Base-by-base conservation (phyloP, 164 flowering plant species). In the Santalum album region DNA sequence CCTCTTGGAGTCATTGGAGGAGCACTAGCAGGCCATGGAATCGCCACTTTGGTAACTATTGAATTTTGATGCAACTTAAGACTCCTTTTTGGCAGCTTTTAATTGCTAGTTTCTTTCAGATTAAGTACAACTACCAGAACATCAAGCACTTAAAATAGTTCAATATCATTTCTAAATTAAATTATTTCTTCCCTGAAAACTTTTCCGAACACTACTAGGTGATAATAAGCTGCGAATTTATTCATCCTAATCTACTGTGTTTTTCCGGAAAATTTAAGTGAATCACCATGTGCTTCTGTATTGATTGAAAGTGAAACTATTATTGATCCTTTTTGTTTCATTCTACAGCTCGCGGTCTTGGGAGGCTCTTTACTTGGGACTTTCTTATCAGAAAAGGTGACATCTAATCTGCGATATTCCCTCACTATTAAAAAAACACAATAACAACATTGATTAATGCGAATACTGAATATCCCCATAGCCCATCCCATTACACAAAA, bases 1-100 rank as follows among this genome's bases (percentile, higher is more conserved):
- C 96, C 99, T 50, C 84, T 89, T 58, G 99, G 99, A 71, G 96
- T 92, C 66, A 75, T 89, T 54, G 96, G 74, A 1, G 99, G 99
- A 62, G 86, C 99, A 61, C 65, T 89, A 42, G 99, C 90, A 55
- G 97, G 99, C 61, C 96, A 92, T 71, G 95, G 88, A 51, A 80
- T 64, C 25, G 99, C 99, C 58, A 89, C 99, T 55, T 58, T 92
- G 96, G 99, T 92, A 82, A 67, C 27, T 46, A 40, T 27, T 54
- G n/a, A 51, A 48, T 49, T 52, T 38, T 14, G 12, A 53, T 11
- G 39, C 1, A 56, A 16, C 20, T 16, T 46, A 6, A 27, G 20
- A n/a, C 19, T 49, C 22, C 26, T 25, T 29, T 40, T 6, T 7
- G 2, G 20, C 14, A 27, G 40, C 15, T 14, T 7, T 5, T 5